phyloP scores from a whole-genome alignment of 768 basidiomycete species.

The Collybiopsis luxurians region DNA sequence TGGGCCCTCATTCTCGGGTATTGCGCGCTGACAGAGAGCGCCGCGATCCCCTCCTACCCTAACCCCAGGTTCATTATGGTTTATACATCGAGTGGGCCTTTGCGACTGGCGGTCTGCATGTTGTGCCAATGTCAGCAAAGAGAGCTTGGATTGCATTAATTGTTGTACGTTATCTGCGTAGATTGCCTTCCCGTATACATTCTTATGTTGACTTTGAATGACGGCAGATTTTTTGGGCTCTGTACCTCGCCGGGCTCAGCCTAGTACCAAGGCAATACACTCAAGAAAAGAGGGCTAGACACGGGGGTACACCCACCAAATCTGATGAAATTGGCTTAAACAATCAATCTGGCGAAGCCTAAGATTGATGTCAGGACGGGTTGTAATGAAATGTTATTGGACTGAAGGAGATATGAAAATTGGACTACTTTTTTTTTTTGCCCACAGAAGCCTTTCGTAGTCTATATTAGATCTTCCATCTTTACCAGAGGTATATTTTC shows the following conservation, averaged over 20 bases:
- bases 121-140: conserved; percentile 36
- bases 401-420: too few relatives aligned
- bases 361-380: too few relatives aligned
- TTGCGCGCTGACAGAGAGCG: neutral
- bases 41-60: too few relatives aligned
- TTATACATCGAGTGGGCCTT: conserved; percentile 44
- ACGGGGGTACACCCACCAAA: neutral
- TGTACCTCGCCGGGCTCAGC: conserved; percentile 39
- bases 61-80: conserved; percentile 51
- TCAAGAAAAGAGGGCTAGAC: conserved; percentile 29
- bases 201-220: conserved; percentile 1
- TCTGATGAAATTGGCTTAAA: conserved; percentile 3
- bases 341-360: neutral
- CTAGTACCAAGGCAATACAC: conserved; percentile 44
- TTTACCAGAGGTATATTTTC: too few relatives aligned
- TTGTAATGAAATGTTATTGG: too few relatives aligned
- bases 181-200: neutral
- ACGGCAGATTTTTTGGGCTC: conserved; percentile 47
- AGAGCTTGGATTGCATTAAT: conserved; percentile 46
- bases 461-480: too few relatives aligned
- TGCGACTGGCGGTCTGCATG: conserved; percentile 30
- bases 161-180: conserved; percentile 25
- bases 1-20: neutral
- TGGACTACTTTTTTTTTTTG: too few relatives aligned
- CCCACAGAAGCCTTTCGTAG: too few relatives aligned